These are phyloP conservation scores for Russula lepida DNA, from an alignment of 768 basidiomycete species.

Conservation along the genomic window DNA sequence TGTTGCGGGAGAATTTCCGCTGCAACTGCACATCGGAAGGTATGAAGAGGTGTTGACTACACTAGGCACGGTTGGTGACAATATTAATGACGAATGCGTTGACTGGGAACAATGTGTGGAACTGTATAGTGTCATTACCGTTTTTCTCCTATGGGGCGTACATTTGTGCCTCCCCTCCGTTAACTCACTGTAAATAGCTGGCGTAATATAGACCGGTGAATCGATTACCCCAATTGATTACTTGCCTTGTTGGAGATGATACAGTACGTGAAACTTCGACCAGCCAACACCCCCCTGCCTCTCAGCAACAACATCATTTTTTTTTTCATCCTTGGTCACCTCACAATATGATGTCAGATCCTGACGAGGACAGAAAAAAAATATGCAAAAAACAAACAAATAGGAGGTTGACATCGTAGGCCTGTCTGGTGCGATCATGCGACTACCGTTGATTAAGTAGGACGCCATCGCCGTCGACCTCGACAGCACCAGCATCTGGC, in stretches of 20 bases:
- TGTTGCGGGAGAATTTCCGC: slow-evolving; percentile 32
- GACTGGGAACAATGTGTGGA: background rate
- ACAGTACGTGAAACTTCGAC: background rate
- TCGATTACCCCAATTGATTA: background rate
- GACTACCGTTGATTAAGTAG: background rate
- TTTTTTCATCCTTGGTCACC: background rate
- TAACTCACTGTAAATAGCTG: background rate
- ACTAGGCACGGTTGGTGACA: slow-evolving; percentile 23
- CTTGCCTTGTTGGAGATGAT: background rate
- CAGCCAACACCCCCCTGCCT: too few species aligned
- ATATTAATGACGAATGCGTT: background rate
- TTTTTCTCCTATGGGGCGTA: background rate
- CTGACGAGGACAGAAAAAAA: too few species aligned
- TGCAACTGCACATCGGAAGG: slow-evolving; percentile 36
- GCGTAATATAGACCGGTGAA: background rate
- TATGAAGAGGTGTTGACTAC: slow-evolving; percentile 27
- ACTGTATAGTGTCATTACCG: background rate
- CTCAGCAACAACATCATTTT: background rate
- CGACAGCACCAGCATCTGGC: slow-evolving; percentile 21
- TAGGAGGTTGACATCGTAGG: background rate
- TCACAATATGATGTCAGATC: background rate
- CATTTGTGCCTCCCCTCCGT: too few species aligned
- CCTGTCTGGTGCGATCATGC: background rate
- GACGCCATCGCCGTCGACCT: background rate
- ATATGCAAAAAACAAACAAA: too few species aligned